A percentile compares a stretch with the other conserved stretches of the same genome.
Evolutionary conservation across 441 rosid genomes (phyloP).

Genomic region (Bocquillonia castaneifolia): DNA sequence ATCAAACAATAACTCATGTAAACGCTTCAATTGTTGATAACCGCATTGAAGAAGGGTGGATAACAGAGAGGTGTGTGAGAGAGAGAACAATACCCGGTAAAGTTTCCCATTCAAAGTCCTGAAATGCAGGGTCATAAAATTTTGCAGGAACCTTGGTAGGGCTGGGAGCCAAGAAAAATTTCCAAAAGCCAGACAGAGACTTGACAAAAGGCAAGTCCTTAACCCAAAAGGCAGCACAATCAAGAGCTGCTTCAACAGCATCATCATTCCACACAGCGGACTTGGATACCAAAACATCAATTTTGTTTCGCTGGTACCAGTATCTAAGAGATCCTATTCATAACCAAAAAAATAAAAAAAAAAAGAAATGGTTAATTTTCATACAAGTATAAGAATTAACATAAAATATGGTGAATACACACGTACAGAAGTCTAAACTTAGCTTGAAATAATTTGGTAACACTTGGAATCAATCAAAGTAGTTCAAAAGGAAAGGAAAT

Average conservation of each 20-base stretch:
- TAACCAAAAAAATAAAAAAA: constrained; percentile 13
- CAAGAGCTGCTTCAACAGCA: constrained; percentile 72
- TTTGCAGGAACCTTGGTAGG: constrained; percentile 59
- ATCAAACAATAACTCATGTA: background rate
- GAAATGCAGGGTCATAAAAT: constrained; percentile 51
- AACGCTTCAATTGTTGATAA: background rate
- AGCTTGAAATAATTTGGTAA: background rate
- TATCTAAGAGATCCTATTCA: constrained; percentile 69
- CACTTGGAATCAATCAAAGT: constrained; percentile 7
- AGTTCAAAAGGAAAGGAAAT: background rate
- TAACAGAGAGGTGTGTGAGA: background rate
- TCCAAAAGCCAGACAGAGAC: constrained; percentile 91
- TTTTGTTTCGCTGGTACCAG: constrained; percentile 82
- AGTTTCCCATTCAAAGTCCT: constrained; percentile 71
- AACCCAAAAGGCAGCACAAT: constrained; percentile 73
- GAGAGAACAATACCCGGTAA: constrained; percentile 56
- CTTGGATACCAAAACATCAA: constrained; percentile 55
- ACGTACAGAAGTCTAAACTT: background rate
- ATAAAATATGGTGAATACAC: background rate
- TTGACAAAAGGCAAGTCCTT: constrained; percentile 72
- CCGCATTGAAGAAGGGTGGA: background rate
- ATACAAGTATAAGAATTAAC: background rate
- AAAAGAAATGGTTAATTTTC: no score
- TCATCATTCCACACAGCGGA: constrained; percentile 90
- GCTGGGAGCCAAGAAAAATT: constrained; percentile 65